Conservation (phyloP, 768 basidiomycete species). For the Suillus subluteus region DNA sequence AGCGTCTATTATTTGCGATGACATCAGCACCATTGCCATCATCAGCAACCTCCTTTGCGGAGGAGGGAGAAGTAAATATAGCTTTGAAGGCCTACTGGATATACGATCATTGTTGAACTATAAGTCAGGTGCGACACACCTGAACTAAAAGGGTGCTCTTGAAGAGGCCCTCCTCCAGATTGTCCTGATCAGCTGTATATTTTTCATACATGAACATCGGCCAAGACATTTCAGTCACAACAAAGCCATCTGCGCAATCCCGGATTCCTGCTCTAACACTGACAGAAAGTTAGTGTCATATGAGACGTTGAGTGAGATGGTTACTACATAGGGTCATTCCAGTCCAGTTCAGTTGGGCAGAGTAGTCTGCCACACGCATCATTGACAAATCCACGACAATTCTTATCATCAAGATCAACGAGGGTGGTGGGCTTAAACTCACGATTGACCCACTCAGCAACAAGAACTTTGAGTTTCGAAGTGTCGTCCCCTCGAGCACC, state of each 20-base stretch:
- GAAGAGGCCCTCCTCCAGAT: background rate
- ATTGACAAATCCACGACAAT: background rate
- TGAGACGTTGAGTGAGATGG: no score
- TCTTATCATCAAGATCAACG: background rate
- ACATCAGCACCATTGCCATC: background rate
- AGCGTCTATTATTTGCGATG: background rate
- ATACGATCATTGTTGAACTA: background rate
- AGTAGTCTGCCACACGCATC: background rate
- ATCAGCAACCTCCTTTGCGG: conserved; percentile 1
- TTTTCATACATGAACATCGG: background rate
- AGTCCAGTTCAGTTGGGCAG: background rate
- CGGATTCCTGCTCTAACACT: no score
- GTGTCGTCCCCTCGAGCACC: no score
- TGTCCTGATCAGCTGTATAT: background rate
- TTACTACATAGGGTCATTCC: background rate
- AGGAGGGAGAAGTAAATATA: conserved; percentile 22
- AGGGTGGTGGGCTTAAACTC: background rate
- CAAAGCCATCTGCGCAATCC: background rate
- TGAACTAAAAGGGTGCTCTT: background rate
- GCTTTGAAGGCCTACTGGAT: conserved; percentile 16
- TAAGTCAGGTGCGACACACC: background rate
- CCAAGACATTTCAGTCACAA: background rate
- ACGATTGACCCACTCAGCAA: background rate
- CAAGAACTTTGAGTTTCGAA: background rate
- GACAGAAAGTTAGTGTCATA: no score